Percentiles rank a stretch among this genome's conserved stretches.
Conservation (phyloP, 139 green algal species). For the Picochlorum sp. region DNA sequence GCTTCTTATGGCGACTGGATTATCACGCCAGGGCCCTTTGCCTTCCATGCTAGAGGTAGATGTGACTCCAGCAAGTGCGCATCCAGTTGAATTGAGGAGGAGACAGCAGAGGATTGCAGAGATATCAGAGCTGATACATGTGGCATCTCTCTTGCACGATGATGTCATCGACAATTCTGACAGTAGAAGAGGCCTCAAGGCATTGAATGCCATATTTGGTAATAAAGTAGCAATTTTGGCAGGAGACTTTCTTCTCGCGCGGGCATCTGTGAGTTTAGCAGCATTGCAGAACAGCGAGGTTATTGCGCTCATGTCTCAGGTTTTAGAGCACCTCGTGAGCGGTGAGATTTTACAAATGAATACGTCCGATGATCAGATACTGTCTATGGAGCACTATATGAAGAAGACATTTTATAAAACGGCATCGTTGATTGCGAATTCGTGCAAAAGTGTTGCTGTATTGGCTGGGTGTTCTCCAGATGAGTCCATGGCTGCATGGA, state of each 20-base stretch:
- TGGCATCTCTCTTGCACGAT: constrained; percentile 89
- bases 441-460: constrained; percentile 64
- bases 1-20: constrained; percentile 74
- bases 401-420: constrained; percentile 97
- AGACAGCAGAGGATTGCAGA: constrained; percentile 92
- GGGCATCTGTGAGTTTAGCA: constrained; percentile 85
- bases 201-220: constrained; percentile 76
- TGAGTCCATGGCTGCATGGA: constrained; percentile 35
- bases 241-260: constrained; percentile 94
- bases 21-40: constrained; percentile 39
- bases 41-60: constrained; percentile 45
- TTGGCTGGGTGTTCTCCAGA: constrained; percentile 45
- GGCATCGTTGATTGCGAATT: constrained; percentile 91
- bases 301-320: constrained; percentile 79
- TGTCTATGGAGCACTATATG: constrained; percentile 76
- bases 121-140: constrained; percentile 96
- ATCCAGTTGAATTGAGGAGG: constrained; percentile 52
- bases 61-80: constrained; percentile 37
- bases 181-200: constrained; percentile 70
- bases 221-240: constrained; percentile 93
- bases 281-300: constrained; percentile 74
- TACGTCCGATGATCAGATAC: constrained; percentile 47
- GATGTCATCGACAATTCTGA: constrained; percentile 91
- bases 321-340: constrained; percentile 92
- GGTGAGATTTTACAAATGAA: constrained; percentile 98